Base-by-base conservation (phyloP, 2,329 filamentous ascomycete species). In the Cadophora luteo-olivacea region DNA sequence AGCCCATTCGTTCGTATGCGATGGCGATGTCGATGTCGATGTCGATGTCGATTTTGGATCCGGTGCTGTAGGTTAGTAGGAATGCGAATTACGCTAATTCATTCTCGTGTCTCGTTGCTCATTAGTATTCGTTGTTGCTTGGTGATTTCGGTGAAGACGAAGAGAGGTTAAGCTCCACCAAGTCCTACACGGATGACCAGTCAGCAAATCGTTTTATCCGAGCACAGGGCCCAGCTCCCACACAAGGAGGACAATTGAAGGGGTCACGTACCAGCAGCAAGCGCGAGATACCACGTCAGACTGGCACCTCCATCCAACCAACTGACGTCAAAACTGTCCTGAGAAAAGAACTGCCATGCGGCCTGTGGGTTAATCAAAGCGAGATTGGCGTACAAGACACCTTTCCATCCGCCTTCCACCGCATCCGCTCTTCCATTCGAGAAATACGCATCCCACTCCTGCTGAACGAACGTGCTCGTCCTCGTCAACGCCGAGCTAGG, bases 371-470 rank as follows among this genome's bases (percentile, higher is more conserved):
- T 87, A 51, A 94, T 83, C 8, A 94, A 88, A 0, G 93, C 94
- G 54, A 93, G 85, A 78, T 97, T 97, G 25, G 89, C 92, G 75
- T 91, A 93, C 45, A 98, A 79, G 22, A 98, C 88, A 0, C 95
- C 93, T 78, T 88, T 91, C 96, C 96, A 98, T 0, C 93, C 93
- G 54, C 91, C 92, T 8, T 83, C 80, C 5, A 94, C 88, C 0
- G 82, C 78, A 65, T 92, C 87, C 0, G 87, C 87, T 11, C 91
- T 85, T 0, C 88, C 88, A 25, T 88, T 82, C 64, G 85, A 85
- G 79, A 98, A 98, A 76, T 91, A 93, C 1, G 86, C 85, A 55
- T 90, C 82, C 94, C 94, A 97, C 79, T 97, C 95, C 79, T 97
- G 87, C 54, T 81, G 80, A 11, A 97, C 93, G 76, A 97, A 97